Base-by-base conservation (phyloP, 331 rosid species). In the Pyrus hybrid region DNA sequence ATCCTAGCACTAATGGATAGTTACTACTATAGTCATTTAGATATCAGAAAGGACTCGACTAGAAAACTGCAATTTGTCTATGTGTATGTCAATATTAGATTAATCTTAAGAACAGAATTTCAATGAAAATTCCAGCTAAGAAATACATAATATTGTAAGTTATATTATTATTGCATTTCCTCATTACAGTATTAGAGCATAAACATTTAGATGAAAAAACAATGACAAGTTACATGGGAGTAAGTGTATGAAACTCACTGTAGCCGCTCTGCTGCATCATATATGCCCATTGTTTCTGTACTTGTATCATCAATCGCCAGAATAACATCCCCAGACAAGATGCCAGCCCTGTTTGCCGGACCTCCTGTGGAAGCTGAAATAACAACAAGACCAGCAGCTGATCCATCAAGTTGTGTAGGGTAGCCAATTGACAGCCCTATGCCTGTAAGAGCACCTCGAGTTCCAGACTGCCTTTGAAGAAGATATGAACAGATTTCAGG, bases 391-490 rank as follows among this genome's bases (percentile, higher is more conserved):
- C 96, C 96, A 82, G 84, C 80, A 73, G 92, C 67, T 47, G 83
- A 87, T 76, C 74, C 85, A 72, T 88, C 87, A 78, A 63, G 70
- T 79, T 84, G 83, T 41, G 91, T 81, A 72, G 91, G 89, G 84
- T 91, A 92, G 84, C 99, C 93, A 82, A 94, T 92, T 29, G 99
- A 94, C 80, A 94, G 76, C 73, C 99, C 99, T 37, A 94, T 86
- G 63, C 97, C 99, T 71, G 99, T 94, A 86, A 94, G 85, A 79
- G 96, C 86, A 13, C 95, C 97, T 86, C 77, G 88, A 77, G 97
- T 87, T 86, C 99, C 99, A 80, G 99, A 94, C 99, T 92, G 95
- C 93, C 96, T 90, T 92, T 91, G 90, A 84, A 82, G 81, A 87
- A 90, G 80, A 88, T 70, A 80, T 80, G 77, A 74, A 68, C 18